Evolutionary conservation across 1,139 yeast species (phyloP).

Genomic region (Candida pseudoviswanathii): DNA sequence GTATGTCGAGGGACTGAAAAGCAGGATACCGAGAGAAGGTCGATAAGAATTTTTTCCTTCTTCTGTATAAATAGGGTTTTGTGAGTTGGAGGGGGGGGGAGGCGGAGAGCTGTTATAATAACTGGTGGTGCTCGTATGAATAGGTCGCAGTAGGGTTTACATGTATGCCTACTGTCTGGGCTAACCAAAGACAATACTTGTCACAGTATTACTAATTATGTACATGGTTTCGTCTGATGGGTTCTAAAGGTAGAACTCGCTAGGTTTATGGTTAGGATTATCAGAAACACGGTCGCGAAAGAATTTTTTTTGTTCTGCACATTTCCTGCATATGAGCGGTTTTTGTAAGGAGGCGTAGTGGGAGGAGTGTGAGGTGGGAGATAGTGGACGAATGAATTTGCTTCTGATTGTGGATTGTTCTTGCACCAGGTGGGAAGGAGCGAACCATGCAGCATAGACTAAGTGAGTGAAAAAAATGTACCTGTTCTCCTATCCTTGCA

Average conservation of each 20-base stretch:
- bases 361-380: neutral
- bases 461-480: neutral
- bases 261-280: neutral
- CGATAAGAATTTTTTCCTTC: too few relatives aligned
- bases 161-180: too few relatives aligned
- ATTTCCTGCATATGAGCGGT: neutral
- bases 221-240: neutral
- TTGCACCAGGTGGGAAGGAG: neutral
- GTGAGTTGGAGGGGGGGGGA: neutral
- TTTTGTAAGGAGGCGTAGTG: neutral
- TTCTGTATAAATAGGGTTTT: neutral
- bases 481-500: too few relatives aligned
- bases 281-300: neutral
- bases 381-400: neutral
- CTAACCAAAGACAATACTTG: too few relatives aligned
- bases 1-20: too few relatives aligned
- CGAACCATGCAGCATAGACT: neutral
- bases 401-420: neutral
- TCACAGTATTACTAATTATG: neutral
- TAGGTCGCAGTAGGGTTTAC: too few relatives aligned
- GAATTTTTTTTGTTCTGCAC: neutral
- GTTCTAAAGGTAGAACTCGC: too few relatives aligned
- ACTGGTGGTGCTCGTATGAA: too few relatives aligned
- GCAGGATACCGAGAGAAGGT: too few relatives aligned
- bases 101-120: neutral